Evolutionary conservation across 768 basidiomycete genomes (phyloP).

Genomic region (Boletus subparvulus): DNA sequence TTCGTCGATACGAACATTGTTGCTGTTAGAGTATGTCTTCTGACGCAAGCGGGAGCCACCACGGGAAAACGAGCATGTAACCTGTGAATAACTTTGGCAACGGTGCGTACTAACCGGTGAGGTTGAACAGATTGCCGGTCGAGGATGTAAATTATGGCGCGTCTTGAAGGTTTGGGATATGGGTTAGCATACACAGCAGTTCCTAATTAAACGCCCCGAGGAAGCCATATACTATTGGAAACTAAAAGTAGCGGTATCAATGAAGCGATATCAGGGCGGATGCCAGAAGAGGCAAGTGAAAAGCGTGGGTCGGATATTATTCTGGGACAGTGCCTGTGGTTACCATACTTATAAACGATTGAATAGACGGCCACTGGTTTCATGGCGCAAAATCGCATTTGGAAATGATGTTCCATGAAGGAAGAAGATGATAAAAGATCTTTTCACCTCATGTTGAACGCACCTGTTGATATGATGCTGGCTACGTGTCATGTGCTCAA

Average conservation of each 20-base stretch:
- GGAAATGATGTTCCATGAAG: conserved; percentile 23
- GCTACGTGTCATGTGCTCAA: conserved; percentile 29
- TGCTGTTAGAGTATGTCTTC: not conserved
- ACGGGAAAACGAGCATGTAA: conserved; percentile 24
- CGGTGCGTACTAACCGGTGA: conserved; percentile 2
- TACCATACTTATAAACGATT: conserved; percentile 27
- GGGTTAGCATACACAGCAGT: conserved; percentile 9
- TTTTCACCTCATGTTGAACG: conserved; percentile 32
- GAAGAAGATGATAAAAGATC: conserved; percentile 29
- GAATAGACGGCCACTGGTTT: conserved; percentile 29
- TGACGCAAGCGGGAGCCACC: conserved; percentile 4
- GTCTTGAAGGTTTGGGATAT: conserved; percentile 12
- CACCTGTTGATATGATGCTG: conserved; percentile 31
- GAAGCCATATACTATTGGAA: conserved; percentile 10
- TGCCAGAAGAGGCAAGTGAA: conserved; percentile 20
- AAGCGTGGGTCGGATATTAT: conserved; percentile 34
- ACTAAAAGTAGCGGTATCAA: conserved; percentile 27
- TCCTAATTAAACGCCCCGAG: conserved; percentile 11
- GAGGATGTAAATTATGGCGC: conserved; percentile 4
- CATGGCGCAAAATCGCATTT: conserved; percentile 22
- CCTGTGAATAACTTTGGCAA: conserved; percentile 8
- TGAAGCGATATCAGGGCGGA: conserved; percentile 17
- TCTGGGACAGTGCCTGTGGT: conserved; percentile 23
- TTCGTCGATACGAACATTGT: not conserved
- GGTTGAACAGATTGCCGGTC: conserved; percentile 12